Percentiles rank a stretch among this genome's conserved stretches.
These are phyloP conservation scores for Raphidocelis subcapitata DNA, from an alignment of 139 green algal species.

Conservation along the genomic window DNA sequence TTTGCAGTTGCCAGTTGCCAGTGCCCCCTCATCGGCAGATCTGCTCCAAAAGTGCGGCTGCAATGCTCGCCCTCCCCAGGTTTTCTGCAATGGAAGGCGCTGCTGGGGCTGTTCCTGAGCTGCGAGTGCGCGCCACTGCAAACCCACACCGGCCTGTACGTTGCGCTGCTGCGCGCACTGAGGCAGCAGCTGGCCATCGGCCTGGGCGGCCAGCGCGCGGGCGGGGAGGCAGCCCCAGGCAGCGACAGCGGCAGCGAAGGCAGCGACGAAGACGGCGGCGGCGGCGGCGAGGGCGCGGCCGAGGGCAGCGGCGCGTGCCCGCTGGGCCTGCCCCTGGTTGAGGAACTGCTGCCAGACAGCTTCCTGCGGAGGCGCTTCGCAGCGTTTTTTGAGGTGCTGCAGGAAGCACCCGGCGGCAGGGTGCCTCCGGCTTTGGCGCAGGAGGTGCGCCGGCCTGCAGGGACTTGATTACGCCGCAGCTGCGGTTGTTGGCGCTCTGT, in stretches of 20 bases:
- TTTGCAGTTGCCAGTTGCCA: neutral
- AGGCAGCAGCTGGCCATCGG: constrained; percentile 44
- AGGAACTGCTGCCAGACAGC: constrained; percentile 63
- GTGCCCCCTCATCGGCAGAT: neutral
- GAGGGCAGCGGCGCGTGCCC: neutral
- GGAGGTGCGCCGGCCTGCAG: constrained; percentile 3
- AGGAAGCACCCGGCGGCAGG: constrained; percentile 16
- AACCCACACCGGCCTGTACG: constrained; percentile 35
- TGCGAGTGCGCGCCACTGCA: constrained; percentile 51
- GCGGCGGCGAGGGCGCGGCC: neutral
- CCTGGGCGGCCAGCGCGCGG: constrained; percentile 1
- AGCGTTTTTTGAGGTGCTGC: constrained; percentile 56
- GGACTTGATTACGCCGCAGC: neutral
- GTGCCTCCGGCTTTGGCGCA: neutral
- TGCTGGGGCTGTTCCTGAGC: constrained; percentile 67
- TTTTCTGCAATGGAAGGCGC: constrained; percentile 75
- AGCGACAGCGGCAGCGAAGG: neutral
- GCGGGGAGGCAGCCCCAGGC: too few relatives aligned
- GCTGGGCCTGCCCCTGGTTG: constrained; percentile 39
- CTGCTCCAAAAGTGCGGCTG: neutral
- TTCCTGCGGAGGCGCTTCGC: constrained; percentile 48
- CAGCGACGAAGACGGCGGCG: neutral
- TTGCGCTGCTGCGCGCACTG: constrained; percentile 27
- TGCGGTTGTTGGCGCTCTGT: neutral
- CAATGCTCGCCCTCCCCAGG: constrained; percentile 14